Percentiles rank a stretch among this genome's conserved stretches.
phyloP scores from a whole-genome alignment of 805 yeast species.

The Monosporozyma yasuniensis region DNA sequence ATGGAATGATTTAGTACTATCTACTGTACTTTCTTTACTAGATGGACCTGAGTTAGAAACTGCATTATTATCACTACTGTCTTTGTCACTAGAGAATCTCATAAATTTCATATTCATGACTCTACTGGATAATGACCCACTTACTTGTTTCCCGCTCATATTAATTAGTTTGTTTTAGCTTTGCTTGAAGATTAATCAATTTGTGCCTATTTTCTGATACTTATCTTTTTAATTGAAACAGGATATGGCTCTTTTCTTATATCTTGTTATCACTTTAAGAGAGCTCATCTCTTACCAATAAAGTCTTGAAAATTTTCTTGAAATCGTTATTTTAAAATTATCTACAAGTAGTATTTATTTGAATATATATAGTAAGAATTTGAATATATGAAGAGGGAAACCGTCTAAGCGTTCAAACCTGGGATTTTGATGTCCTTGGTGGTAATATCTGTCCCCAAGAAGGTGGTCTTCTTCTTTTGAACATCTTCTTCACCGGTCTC shows the following conservation, averaged over 20 bases:
- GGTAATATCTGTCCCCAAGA: conserved; percentile 16
- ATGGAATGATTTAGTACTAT: conserved; percentile 6
- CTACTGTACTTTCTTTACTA: background rate
- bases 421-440: conserved; percentile 24
- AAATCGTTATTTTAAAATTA: background rate
- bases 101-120: conserved; percentile 81
- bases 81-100: conserved; percentile 36
- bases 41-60: conserved; percentile 17
- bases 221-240: background rate
- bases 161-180: background rate
- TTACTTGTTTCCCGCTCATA: conserved; percentile 4
- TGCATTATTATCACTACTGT: conserved; percentile 27
- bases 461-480: background rate
- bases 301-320: background rate
- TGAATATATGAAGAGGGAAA: background rate
- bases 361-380: background rate
- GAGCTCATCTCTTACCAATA: too few species aligned
- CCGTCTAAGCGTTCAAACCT: conserved; percentile 17
- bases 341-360: background rate
- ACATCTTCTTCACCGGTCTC: background rate
- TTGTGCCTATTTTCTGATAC: too few species aligned
- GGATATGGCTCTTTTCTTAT: background rate
- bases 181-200: too few species aligned
- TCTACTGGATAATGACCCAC: conserved; percentile 47
- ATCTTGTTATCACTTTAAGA: background rate